Evolutionary conservation across 73 alveolate species (phyloP).

Genomic region (Blepharisma japonicum): DNA sequence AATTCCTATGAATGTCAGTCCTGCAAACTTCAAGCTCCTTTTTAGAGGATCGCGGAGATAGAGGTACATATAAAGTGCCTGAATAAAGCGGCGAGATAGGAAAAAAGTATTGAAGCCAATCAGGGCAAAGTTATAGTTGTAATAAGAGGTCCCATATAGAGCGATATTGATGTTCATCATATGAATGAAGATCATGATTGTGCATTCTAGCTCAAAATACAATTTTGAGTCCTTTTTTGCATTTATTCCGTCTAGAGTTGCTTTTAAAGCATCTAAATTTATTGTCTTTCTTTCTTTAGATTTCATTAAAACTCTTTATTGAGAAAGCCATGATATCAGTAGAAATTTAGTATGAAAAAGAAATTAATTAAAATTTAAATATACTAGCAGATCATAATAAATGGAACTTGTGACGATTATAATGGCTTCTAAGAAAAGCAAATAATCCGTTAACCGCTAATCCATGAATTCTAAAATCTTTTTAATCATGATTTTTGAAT

Average conservation of each 20-base stretch:
- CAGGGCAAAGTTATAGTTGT: slow-evolving; percentile 2
- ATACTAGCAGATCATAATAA: too few relatives aligned
- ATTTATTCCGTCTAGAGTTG: background rate
- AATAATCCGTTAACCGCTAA: too few relatives aligned
- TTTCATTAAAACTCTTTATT: slow-evolving; percentile 1
- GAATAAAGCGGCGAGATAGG: background rate
- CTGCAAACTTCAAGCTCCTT: background rate
- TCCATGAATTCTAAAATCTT: too few relatives aligned
- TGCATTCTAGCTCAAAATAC: background rate
- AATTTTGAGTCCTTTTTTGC: background rate
- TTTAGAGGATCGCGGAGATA: background rate
- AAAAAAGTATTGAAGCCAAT: background rate
- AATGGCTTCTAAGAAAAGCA: too few relatives aligned
- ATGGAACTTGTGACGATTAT: too few relatives aligned
- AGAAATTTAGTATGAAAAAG: slow-evolving; percentile 12
- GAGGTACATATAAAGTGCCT: background rate
- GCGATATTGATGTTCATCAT: slow-evolving; percentile 14
- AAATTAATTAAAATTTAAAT: too few relatives aligned
- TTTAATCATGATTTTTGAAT: too few relatives aligned
- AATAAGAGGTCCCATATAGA: slow-evolving; percentile 13
- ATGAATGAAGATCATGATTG: background rate
- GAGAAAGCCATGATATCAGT: too few relatives aligned
- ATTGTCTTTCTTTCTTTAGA: slow-evolving; percentile 4
- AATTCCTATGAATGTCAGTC: background rate
- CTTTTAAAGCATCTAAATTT: background rate